Evolutionary conservation across 2,329 filamentous ascomycete genomes (phyloP).

Genomic region (Mycosphaerella sp.): DNA sequence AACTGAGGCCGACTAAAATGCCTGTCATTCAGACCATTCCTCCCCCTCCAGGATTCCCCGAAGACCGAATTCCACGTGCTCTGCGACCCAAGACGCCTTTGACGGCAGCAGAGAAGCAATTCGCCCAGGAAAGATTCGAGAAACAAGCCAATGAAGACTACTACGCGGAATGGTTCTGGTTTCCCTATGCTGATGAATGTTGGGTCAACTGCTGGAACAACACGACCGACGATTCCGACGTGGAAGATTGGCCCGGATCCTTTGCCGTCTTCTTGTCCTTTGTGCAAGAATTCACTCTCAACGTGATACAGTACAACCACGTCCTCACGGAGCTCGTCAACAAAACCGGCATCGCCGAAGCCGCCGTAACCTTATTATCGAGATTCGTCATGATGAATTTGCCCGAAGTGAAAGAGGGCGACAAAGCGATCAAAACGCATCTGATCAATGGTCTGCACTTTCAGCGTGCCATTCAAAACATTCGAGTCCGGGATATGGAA

Average conservation of each 20-base stretch:
- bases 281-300: slow-evolving; percentile 24
- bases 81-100: slow-evolving; percentile 29
- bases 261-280: slow-evolving; percentile 34
- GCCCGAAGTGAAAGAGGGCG: slow-evolving; percentile 6
- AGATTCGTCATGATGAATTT: slow-evolving; percentile 38
- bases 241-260: slow-evolving; percentile 35
- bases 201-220: slow-evolving; percentile 47
- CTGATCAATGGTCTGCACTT: slow-evolving; percentile 10
- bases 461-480: slow-evolving; percentile 13
- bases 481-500: slow-evolving; percentile 12
- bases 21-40: slow-evolving; percentile 41
- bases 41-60: slow-evolving; percentile 25
- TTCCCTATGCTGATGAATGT: slow-evolving; percentile 41
- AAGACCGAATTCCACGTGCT: slow-evolving; percentile 30
- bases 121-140: slow-evolving; percentile 37
- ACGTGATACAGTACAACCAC: slow-evolving; percentile 29
- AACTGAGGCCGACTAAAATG: slow-evolving; percentile 42
- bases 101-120: slow-evolving; percentile 30
- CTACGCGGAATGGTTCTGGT: slow-evolving; percentile 49
- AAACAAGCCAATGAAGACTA: slow-evolving; percentile 37
- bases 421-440: slow-evolving; percentile 11
- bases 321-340: slow-evolving; percentile 30
- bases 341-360: slow-evolving; percentile 26
- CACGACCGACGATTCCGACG: slow-evolving; percentile 29
- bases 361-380: slow-evolving; percentile 21